Base-by-base conservation (phyloP, 2,329 filamentous ascomycete genomes). In the Daldinia sp. region DNA sequence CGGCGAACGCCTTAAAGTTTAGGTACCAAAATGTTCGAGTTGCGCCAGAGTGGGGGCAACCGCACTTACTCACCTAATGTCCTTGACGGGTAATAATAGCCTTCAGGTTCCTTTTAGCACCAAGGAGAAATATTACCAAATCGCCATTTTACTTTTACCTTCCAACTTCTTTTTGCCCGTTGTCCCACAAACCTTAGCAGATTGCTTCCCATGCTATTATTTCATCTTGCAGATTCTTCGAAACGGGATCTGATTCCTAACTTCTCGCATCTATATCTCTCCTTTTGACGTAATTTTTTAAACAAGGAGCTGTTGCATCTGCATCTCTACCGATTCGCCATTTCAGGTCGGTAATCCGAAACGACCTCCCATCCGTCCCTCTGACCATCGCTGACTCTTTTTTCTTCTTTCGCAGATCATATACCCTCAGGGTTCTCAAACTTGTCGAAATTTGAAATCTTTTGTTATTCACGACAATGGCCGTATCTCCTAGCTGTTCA, bases 81-180 rank as follows among this genome's bases (percentile, higher is more conserved):
- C 20, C 48, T 53, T 58, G 33, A 59, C 62, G 53, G 58, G 61
- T 57, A 66, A 66, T 69, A 66, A 66, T 69, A 67, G 51, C 67
- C 67, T 69, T 67, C 55, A 67, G 56, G 20, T 23, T 63, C 46
- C 55, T 56, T 56, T 61, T 54, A 66, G 63, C 63, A 69, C 63
- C 59, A 64, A 57, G 63, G 39, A 63, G 54, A 46, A 70, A 67
- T 66, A 69, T 69, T 69, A 65, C 64, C 68, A 70, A 68, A 65
- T 70, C 65, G 63, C 41, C n/a, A 33, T 57, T 60, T 58, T 30
- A 10, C 46, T 51, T 51, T 53, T 60, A 70, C 64, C 54, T 62
- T 65, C 57, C 64, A 68, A 65, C 68, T 48, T 68, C 61, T 58
- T 50, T 35, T 54, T 59, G 41, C 67, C 58, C 54, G 68, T 15